A percentile compares a stretch with the other conserved stretches of the same genome.
Evolutionary conservation across 2,329 filamentous ascomycete species (phyloP).

Genomic region (Trichoderma cornu-damae): DNA sequence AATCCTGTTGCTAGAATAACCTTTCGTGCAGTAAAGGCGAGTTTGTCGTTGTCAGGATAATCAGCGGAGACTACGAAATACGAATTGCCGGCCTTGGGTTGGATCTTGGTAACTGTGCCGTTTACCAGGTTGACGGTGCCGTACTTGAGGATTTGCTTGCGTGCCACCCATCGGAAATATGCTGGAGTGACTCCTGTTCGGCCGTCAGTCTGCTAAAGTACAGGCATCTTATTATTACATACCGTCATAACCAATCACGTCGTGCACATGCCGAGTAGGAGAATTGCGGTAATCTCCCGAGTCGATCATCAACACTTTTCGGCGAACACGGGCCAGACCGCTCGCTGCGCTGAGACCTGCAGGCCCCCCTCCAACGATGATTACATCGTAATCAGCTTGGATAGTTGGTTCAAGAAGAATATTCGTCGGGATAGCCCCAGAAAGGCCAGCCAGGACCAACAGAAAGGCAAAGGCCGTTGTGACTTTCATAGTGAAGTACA

Average conservation of each 20-base stretch:
- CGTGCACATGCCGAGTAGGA: conserved; percentile 55
- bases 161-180: conserved; percentile 50
- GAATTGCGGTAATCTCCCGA: conserved; percentile 54
- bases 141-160: conserved; percentile 49
- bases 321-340: conserved; percentile 53
- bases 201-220: not conserved
- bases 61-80: conserved; percentile 40
- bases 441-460: not conserved
- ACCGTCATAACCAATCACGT: conserved; percentile 58
- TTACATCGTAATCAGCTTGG: conserved; percentile 44
- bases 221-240: conserved; percentile 18
- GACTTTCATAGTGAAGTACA: conserved; percentile 6
- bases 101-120: conserved; percentile 46
- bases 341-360: conserved; percentile 51
- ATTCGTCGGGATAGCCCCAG: not conserved
- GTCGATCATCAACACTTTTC: conserved; percentile 53
- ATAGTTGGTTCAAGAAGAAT: not conserved
- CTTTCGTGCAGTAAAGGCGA: conserved; percentile 45
- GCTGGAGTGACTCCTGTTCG: conserved; percentile 47
- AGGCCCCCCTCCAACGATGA: conserved; percentile 55
- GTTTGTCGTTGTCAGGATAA: conserved; percentile 21
- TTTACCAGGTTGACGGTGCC: conserved; percentile 46
- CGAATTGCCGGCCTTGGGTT: conserved; percentile 36
- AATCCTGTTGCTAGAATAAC: conserved; percentile 55
- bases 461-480: not conserved